Percentiles rank a stretch among this genome's conserved stretches.
Evolutionary conservation across 2,329 filamentous ascomycete species (phyloP).

Genomic region (Phoma sp.): DNA sequence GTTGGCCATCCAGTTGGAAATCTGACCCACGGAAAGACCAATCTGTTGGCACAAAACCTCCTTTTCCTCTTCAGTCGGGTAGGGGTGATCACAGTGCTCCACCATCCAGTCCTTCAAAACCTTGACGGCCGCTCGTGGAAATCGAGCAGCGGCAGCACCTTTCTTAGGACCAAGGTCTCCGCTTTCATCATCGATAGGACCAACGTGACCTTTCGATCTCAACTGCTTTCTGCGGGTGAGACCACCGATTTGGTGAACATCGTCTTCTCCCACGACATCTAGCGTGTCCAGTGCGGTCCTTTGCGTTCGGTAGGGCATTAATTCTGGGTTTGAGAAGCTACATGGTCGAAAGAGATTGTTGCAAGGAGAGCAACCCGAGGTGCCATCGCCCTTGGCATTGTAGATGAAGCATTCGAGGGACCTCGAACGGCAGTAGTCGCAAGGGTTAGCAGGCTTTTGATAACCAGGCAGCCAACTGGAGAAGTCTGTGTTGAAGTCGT

Average conservation of each 20-base stretch:
- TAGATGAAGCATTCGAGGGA: conserved; percentile 57
- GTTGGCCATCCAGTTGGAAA: conserved; percentile 92
- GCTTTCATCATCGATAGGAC: conserved; percentile 43
- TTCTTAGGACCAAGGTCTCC: conserved; percentile 40
- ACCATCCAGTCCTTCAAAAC: conserved; percentile 85
- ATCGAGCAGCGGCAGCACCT: conserved; percentile 54
- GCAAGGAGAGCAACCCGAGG: conserved; percentile 55
- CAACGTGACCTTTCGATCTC: conserved; percentile 43
- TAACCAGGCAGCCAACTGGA: conserved; percentile 56
- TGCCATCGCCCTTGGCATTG: conserved; percentile 46
- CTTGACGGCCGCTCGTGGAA: conserved; percentile 80
- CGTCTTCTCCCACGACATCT: conserved; percentile 54
- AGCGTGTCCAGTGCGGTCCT: conserved; percentile 55
- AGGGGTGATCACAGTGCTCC: conserved; percentile 80
- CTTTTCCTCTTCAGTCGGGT: conserved; percentile 87
- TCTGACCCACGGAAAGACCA: conserved; percentile 81
- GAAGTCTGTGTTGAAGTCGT: conserved; percentile 51
- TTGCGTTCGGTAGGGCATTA: conserved; percentile 37
- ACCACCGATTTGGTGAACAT: conserved; percentile 39
- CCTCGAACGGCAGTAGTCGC: conserved; percentile 56
- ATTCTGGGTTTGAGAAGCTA: conserved; percentile 51
- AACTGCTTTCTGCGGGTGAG: conserved; percentile 49
- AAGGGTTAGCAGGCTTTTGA: conserved; percentile 53
- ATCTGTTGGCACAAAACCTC: conserved; percentile 79
- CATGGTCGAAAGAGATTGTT: conserved; percentile 57